Percentiles rank a stretch among this genome's conserved stretches.
phyloP scores from a whole-genome alignment of 2,329 filamentous ascomycete genomes.

The Thermothelomyces thermophilus region DNA sequence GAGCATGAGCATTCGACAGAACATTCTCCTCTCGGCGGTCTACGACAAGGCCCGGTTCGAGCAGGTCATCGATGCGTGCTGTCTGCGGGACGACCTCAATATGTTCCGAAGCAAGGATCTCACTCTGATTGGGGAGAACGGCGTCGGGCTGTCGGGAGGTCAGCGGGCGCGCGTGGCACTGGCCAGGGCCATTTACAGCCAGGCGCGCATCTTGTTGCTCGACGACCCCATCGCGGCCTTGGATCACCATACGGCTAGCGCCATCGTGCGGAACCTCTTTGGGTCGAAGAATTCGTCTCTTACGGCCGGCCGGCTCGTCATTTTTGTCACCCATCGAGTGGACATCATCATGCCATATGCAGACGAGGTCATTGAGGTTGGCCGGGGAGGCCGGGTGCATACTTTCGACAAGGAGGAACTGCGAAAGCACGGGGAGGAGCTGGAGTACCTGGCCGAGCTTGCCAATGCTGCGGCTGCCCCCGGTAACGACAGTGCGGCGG shows the following conservation, averaged over 20 bases:
- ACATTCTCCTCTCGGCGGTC: constrained; percentile 55
- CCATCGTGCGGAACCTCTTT: constrained; percentile 55
- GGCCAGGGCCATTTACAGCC: constrained; percentile 56
- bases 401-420: constrained; percentile 29
- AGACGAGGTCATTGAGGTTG: constrained; percentile 65
- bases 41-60: constrained; percentile 52
- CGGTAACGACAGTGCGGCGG: constrained; percentile 29
- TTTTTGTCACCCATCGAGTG: constrained; percentile 77
- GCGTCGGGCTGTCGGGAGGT: constrained; percentile 56
- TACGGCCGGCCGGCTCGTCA: constrained; percentile 57
- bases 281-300: constrained; percentile 25
- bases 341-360: constrained; percentile 69
- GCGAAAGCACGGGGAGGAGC: constrained; percentile 22
- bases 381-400: constrained; percentile 47
- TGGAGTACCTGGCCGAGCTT: constrained; percentile 19
- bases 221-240: constrained; percentile 59
- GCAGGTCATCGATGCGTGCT: constrained; percentile 55
- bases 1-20: constrained; percentile 58
- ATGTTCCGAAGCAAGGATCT: constrained; percentile 52
- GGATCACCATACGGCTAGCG: constrained; percentile 56
- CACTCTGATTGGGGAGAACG: constrained; percentile 55
- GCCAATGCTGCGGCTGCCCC: constrained; percentile 16
- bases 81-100: constrained; percentile 48
- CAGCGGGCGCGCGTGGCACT: constrained; percentile 57
- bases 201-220: constrained; percentile 49